phyloP scores from a whole-genome alignment of 2,329 filamentous ascomycete species.

The Chaetomium sp. region DNA sequence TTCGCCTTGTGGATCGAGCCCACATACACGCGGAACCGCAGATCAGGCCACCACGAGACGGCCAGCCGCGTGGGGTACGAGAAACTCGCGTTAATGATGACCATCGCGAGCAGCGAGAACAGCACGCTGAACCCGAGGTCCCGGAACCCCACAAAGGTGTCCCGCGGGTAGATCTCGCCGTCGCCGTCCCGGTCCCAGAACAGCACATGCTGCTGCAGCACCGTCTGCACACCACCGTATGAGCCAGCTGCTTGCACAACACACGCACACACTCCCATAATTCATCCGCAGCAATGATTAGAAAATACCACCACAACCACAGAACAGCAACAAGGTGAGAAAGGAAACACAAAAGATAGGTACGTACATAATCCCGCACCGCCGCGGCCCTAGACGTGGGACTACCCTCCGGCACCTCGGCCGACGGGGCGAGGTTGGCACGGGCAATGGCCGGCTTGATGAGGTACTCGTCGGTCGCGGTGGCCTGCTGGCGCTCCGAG shows the following conservation, averaged over 20 bases:
- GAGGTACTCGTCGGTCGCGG: conserved; percentile 21
- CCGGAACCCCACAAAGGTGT: conserved; percentile 46
- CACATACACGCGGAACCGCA: conserved; percentile 44
- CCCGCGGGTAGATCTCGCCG: conserved; percentile 44
- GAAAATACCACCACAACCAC: not conserved
- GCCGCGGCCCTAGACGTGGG: conserved; percentile 7
- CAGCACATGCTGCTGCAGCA: conserved; percentile 45
- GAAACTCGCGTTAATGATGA: conserved; percentile 48
- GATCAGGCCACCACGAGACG: conserved; percentile 43
- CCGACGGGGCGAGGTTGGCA: conserved; percentile 31
- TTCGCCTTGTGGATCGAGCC: conserved; percentile 47
- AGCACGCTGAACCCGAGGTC: conserved; percentile 45
- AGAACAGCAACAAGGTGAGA: too few relatives aligned
- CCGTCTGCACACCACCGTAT: conserved; percentile 31
- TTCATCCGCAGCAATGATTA: too few relatives aligned
- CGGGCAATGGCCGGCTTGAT: conserved; percentile 28
- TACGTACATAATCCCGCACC: conserved; percentile 24
- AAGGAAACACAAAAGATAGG: not conserved
- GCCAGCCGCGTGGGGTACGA: conserved; percentile 49
- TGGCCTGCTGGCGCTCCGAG: conserved; percentile 26
- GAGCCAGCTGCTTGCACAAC: not conserved
- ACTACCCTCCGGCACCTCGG: conserved; percentile 24
- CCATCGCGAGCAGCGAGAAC: conserved; percentile 43
- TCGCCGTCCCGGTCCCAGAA: conserved; percentile 49
- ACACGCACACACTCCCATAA: too few relatives aligned